Evolutionary conservation across 345 rosid species (phyloP).

Genomic region (Dovyalis caffra): DNA sequence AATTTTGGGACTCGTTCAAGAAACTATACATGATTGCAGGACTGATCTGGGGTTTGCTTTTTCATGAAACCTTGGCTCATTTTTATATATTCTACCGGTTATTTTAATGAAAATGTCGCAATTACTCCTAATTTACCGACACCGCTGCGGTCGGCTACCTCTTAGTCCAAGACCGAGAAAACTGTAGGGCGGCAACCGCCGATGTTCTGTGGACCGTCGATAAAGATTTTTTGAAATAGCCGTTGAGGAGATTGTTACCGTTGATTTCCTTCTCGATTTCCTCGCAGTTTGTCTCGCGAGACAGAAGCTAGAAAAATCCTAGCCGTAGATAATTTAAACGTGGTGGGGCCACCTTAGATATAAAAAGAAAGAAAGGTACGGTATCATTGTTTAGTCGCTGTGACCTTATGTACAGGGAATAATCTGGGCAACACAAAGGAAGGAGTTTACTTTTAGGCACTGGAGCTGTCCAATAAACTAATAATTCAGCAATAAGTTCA

Average conservation of each 20-base stretch:
- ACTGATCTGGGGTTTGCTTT: not conserved
- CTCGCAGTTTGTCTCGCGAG: slow-evolving; percentile 11
- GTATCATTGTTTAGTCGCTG: slow-evolving; percentile 4
- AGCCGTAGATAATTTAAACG: slow-evolving; percentile 42
- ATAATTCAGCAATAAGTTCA: not conserved
- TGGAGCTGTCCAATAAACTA: slow-evolving; percentile 1
- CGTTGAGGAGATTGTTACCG: slow-evolving; percentile 49
- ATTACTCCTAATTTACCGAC: slow-evolving; percentile 44
- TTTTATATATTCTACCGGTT: not conserved
- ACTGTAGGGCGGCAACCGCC: slow-evolving; percentile 84
- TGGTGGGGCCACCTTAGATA: slow-evolving; percentile 14
- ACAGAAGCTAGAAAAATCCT: slow-evolving; percentile 33
- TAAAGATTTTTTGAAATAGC: slow-evolving; percentile 32
- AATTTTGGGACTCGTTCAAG: not conserved
- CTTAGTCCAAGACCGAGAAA: slow-evolving; percentile 37
- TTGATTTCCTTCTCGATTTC: slow-evolving; percentile 36
- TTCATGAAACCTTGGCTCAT: not conserved
- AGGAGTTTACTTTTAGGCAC: not conserved
- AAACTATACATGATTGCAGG: not conserved
- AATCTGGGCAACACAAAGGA: slow-evolving; percentile 10
- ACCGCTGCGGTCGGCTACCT: slow-evolving; percentile 42
- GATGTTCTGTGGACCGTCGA: slow-evolving; percentile 42
- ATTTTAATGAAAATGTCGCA: slow-evolving; percentile 21
- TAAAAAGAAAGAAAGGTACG: not conserved
- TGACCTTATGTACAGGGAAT: slow-evolving; percentile 48